These are phyloP conservation scores for Heliamphora pulchella DNA, from an alignment of 179 eudicot genomes.

Conservation along the genomic window DNA sequence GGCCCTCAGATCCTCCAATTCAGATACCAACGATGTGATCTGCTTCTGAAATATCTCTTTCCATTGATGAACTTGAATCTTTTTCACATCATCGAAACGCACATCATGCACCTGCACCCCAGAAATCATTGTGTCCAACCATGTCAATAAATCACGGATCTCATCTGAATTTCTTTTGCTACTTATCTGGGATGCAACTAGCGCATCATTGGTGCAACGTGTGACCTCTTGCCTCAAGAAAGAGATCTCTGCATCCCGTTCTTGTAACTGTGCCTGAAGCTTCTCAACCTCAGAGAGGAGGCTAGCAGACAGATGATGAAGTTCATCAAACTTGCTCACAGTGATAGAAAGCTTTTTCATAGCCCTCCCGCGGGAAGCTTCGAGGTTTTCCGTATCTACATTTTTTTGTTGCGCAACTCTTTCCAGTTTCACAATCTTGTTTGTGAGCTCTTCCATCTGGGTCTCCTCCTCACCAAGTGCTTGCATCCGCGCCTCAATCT, in stretches of 20 bases:
- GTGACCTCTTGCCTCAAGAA: slow-evolving; percentile 96
- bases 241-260: slow-evolving; percentile 80
- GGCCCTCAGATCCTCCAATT: slow-evolving; percentile 57
- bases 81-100: slow-evolving; percentile 25
- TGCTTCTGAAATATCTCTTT: slow-evolving; percentile 57
- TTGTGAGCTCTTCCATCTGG: slow-evolving; percentile 70
- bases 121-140: slow-evolving; percentile 56
- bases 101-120: slow-evolving; percentile 34
- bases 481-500: slow-evolving; percentile 82
- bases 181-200: slow-evolving; percentile 63
- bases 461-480: slow-evolving; percentile 95
- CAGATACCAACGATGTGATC: slow-evolving; percentile 45
- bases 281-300: slow-evolving; percentile 92
- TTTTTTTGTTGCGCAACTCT: slow-evolving; percentile 46
- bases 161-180: slow-evolving; percentile 56
- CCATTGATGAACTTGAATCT: slow-evolving; percentile 26
- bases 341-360: slow-evolving; percentile 75
- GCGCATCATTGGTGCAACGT: slow-evolving; percentile 75
- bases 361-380: slow-evolving; percentile 78
- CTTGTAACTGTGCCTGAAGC: slow-evolving; percentile 80
- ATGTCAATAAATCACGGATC: slow-evolving; percentile 51
- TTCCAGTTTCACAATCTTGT: slow-evolving; percentile 53
- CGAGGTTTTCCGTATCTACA: slow-evolving; percentile 55
- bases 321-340: slow-evolving; percentile 91
- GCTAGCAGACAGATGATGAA: slow-evolving; percentile 75